phyloP scores from a whole-genome alignment of 2,329 filamentous ascomycete species.

The Penicillium sp. region DNA sequence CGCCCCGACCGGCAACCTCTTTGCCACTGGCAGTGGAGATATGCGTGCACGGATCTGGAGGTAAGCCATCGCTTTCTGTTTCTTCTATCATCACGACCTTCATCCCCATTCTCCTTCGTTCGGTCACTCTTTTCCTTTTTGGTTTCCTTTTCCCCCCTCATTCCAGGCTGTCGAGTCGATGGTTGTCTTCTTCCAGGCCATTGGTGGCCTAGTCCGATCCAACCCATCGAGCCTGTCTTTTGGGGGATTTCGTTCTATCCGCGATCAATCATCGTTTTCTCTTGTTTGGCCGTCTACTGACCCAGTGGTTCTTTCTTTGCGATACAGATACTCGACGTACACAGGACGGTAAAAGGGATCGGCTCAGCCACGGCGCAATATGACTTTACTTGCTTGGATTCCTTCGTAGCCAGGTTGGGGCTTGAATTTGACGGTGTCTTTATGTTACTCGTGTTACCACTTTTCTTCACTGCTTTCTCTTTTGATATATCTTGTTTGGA shows the following conservation, averaged over 20 bases:
- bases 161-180: not conserved
- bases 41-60: conserved; percentile 98
- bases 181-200: not conserved
- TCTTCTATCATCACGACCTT: not conserved
- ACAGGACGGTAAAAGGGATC: conserved; percentile 43
- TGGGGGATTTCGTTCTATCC: not conserved
- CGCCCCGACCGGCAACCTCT: conserved; percentile 82
- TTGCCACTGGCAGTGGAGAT: conserved; percentile 95
- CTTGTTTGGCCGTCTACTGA: conserved; percentile 17
- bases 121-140: not conserved
- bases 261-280: conserved; percentile 1
- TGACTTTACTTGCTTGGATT: conserved; percentile 31
- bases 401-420: conserved; percentile 18
- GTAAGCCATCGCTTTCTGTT: conserved; percentile 45
- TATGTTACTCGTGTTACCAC: conserved; percentile 9
- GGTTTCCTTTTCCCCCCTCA: not conserved
- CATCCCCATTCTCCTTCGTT: not conserved
- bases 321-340: conserved; percentile 43
- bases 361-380: conserved; percentile 40
- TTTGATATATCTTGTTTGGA: conserved; percentile 8
- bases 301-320: not conserved
- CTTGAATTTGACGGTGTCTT: conserved; percentile 21
- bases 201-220: not conserved
- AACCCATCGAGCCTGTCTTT: not conserved
- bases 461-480: conserved; percentile 15